Evolutionary conservation across 129 eudicot species (phyloP).

Genomic region (Arctium minus): DNA sequence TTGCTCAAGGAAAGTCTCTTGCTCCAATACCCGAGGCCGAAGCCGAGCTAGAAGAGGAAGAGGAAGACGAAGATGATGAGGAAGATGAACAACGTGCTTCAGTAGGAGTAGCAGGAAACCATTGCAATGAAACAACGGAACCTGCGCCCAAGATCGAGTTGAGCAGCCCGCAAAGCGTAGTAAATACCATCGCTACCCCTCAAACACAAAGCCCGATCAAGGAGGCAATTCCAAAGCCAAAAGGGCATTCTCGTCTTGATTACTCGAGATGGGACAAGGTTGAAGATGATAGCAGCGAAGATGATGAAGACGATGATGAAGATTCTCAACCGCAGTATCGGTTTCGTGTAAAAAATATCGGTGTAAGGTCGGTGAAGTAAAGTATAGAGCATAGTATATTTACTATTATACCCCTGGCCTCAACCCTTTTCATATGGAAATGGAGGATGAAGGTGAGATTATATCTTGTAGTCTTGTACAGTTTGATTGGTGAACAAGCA

Average conservation of each 20-base stretch:
- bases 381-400: not conserved
- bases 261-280: constrained; percentile 91
- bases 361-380: constrained; percentile 64
- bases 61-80: constrained; percentile 38
- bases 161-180: constrained; percentile 15
- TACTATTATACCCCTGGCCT: constrained; percentile 19
- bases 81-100: constrained; percentile 18
- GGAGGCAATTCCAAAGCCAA: constrained; percentile 68
- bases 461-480: constrained; percentile 12
- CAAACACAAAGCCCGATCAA: constrained; percentile 19
- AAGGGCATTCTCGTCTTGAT: constrained; percentile 85
- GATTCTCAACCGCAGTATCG: constrained; percentile 77
- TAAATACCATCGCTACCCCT: constrained; percentile 14
- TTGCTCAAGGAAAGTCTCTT: constrained; percentile 87
- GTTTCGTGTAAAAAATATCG: constrained; percentile 89
- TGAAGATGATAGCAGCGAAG: constrained; percentile 84
- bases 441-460: not conserved
- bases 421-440: not conserved
- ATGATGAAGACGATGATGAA: constrained; percentile 74
- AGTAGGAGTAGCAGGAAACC: constrained; percentile 21
- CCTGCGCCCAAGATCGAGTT: constrained; percentile 13
- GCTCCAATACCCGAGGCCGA: constrained; percentile 95
- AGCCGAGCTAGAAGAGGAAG: constrained; percentile 76
- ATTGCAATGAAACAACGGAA: not conserved
- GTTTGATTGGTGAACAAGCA: not conserved